Percentiles rank a stretch among this genome's conserved stretches.
These are phyloP conservation scores for Aureobasidium sp. DNA, from an alignment of 2,329 filamentous ascomycete species.

Conservation along the genomic window DNA sequence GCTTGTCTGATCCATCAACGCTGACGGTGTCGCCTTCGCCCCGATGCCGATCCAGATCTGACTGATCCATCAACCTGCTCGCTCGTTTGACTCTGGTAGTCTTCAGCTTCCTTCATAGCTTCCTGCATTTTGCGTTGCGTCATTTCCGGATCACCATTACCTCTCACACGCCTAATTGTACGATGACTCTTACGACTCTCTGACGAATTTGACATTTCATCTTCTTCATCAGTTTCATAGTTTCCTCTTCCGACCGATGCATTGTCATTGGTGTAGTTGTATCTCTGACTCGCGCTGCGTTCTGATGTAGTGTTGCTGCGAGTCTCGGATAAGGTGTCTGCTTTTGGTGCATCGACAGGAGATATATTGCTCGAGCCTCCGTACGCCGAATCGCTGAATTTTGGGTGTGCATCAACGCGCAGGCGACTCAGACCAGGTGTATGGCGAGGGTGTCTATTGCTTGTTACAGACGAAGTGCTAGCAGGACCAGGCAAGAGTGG, in stretches of 20 bases:
- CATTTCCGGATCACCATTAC: not conserved
- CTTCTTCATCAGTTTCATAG: not conserved
- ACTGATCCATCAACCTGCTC: not conserved
- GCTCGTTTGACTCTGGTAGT: constrained; percentile 3
- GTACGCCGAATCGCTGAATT: not conserved
- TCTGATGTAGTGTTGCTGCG: constrained; percentile 1
- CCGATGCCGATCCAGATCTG: not conserved
- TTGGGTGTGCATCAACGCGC: not conserved
- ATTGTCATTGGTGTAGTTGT: constrained; percentile 7
- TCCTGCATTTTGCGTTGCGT: not conserved
- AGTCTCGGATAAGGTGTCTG: not conserved
- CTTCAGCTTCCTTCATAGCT: not conserved
- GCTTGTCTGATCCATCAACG: constrained; percentile 14
- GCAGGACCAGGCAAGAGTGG: not conserved
- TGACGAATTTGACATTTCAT: not conserved
- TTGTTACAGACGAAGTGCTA: not conserved
- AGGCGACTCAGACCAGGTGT: not conserved
- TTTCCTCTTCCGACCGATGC: not conserved
- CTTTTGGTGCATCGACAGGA: not conserved
- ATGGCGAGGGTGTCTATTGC: not conserved
- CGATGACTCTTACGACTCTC: constrained; percentile 3
- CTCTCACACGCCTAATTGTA: not conserved
- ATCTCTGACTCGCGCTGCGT: not conserved
- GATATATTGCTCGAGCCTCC: constrained; percentile 4
- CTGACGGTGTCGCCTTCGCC: not conserved